Base-by-base conservation (phyloP, 148 eudicot species). In the Mesembryanthemum crystallinum region DNA sequence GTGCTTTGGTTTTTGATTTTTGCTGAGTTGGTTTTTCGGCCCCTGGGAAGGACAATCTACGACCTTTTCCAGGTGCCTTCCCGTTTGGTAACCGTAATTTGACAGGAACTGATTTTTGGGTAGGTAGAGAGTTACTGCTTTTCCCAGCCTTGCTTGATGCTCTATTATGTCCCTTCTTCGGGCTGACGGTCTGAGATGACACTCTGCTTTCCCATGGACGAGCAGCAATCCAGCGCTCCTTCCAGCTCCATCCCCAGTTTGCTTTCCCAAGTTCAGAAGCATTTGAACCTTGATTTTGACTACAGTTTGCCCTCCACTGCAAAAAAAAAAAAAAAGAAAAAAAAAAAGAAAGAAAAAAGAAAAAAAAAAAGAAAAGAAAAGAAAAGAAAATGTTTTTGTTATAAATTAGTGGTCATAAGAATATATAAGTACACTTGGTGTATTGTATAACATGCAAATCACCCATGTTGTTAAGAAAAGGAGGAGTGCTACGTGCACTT, bases 191-290 rank as follows among this genome's bases (percentile, higher is more conserved):
- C 60, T 83, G 82, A 67, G 81, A 42, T 67, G 74, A 80, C 42
- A 79, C 79, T 79, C 89, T 86, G 67, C 75, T 95, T 88, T 95
- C 99, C 97, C 98, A 95, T 74, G 99, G 98, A 8, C 94, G 91
- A 82, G 92, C 98, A 74, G 90, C 96, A 17, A 95, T 85, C 99
- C 99, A 95, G 27, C 98, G 87, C 65, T 92, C 99, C 76, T 80
- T 92, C 98, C 99, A 96, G 84, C 99, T 96, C 99, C 99, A 96
- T 42, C 93, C 99, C 98, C 98, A 92, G 78, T 83, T 86, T 61
- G 91, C 88, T 82, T 88, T 92, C 64, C 91, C 87, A 0, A 92
- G 80, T 72, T 89, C 94, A 76, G 85, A 88, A 71, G 80, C 71
- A 63, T 67, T 74, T 18, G 78, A 71, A 1, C 94, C 97, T 59